Conservation (phyloP, 2,329 filamentous ascomycete genomes). For the Venturia aucupariae region DNA sequence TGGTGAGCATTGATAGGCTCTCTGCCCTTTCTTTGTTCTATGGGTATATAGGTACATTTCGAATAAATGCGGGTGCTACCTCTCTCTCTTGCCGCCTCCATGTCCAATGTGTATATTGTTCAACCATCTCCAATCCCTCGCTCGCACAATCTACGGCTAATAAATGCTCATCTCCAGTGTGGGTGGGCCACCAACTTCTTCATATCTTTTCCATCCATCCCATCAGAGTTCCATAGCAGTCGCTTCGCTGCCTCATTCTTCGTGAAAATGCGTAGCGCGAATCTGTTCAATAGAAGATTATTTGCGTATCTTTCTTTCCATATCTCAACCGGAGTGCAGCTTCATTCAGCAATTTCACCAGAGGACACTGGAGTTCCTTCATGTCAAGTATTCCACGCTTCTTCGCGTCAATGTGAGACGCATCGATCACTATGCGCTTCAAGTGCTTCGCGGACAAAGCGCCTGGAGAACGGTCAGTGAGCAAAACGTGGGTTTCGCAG, state of each 20-base stretch:
- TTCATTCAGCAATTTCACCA: slow-evolving; percentile 61
- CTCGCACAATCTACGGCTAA: not conserved
- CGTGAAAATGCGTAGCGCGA: not conserved
- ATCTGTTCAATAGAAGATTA: not conserved
- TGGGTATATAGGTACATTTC: not conserved
- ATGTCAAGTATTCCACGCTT: slow-evolving; percentile 91
- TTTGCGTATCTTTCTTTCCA: not conserved
- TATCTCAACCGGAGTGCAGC: not conserved
- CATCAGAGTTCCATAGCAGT: not conserved
- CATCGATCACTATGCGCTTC: slow-evolving; percentile 77
- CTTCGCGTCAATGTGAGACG: slow-evolving; percentile 89
- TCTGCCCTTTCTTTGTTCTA: not conserved
- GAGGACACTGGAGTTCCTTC: slow-evolving; percentile 79
- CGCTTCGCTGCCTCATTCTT: not conserved
- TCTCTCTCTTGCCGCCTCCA: too few species aligned
- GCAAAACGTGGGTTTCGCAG: slow-evolving; percentile 23
- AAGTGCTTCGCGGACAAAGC: slow-evolving; percentile 62
- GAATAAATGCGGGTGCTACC: too few species aligned
- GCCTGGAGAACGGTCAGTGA: not conserved
- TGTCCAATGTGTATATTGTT: too few species aligned
- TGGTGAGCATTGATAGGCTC: not conserved
- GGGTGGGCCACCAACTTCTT: not conserved
- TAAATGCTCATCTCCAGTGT: not conserved
- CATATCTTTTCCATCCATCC: not conserved
- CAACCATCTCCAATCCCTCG: not conserved